phyloP scores from a whole-genome alignment of 768 basidiomycete species.

The Cystofilobasidium macerans region DNA sequence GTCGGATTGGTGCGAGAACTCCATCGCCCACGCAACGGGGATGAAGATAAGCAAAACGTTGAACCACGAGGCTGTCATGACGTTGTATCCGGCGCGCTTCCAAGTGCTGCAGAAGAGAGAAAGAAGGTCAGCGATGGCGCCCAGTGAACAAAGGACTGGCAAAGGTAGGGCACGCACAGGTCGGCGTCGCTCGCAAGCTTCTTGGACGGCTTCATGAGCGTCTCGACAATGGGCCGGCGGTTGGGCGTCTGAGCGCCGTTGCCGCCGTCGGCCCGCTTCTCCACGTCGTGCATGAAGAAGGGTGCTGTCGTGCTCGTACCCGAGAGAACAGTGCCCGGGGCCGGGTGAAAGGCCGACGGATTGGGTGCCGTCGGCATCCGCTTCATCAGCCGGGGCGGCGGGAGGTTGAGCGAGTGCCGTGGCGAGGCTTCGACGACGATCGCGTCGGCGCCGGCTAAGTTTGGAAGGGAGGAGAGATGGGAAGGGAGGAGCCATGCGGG shows the following conservation, averaged over 20 bases:
- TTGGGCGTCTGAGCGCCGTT: neutral
- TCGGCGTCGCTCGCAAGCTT: conserved; percentile 26
- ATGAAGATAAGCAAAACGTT: conserved; percentile 20
- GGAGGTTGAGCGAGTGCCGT: neutral
- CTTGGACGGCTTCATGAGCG: conserved; percentile 7
- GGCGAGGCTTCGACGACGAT: neutral
- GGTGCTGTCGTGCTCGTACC: neutral
- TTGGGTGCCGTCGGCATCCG: neutral
- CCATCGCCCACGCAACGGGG: conserved; percentile 21
- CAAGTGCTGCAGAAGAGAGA: conserved; percentile 12
- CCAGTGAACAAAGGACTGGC: neutral
- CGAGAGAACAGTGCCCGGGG: neutral
- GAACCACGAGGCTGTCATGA: conserved; percentile 7
- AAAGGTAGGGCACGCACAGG: neutral
- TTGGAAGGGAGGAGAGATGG: no score
- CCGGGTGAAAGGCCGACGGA: neutral
- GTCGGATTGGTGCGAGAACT: conserved; percentile 19
- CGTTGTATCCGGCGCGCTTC: conserved; percentile 10
- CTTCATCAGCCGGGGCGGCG: neutral
- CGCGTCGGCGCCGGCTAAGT: no score
- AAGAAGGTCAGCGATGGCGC: neutral
- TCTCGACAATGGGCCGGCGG: neutral
- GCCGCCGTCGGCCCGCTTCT: neutral
- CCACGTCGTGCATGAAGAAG: conserved; percentile 3
- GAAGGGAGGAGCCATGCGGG: no score